These are phyloP conservation scores for Heliamphora exappendiculata DNA, from an alignment of 148 eudicot species.

Conservation along the genomic window DNA sequence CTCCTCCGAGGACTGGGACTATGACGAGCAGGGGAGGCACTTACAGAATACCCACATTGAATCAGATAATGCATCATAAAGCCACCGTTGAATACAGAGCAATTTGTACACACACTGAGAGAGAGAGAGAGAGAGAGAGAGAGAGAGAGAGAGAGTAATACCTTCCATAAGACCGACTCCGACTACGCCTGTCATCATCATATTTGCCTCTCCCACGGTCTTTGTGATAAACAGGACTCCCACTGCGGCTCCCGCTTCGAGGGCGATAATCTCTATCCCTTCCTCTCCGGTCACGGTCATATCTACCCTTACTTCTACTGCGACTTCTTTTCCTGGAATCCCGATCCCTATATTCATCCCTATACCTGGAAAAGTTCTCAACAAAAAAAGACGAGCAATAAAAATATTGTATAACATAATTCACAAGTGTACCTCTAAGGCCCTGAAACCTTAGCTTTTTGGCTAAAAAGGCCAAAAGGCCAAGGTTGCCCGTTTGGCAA, in stretches of 20 bases:
- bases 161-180: slow-evolving; percentile 67
- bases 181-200: slow-evolving; percentile 52
- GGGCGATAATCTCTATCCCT: slow-evolving; percentile 54
- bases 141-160: background rate
- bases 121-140: background rate
- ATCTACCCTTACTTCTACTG: slow-evolving; percentile 67
- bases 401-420: background rate
- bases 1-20: slow-evolving; percentile 62
- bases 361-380: slow-evolving; percentile 25
- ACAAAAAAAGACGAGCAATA: background rate
- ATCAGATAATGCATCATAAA: background rate
- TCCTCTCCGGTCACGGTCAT: slow-evolving; percentile 54
- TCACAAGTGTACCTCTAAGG: background rate
- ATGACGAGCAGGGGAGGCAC: slow-evolving; percentile 65
- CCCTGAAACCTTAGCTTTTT: too few species aligned
- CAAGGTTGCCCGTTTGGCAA: too few species aligned
- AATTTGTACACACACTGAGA: background rate
- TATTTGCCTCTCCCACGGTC: slow-evolving; percentile 66
- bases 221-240: slow-evolving; percentile 50
- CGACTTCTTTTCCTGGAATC: slow-evolving; percentile 60
- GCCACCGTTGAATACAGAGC: background rate
- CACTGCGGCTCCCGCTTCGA: slow-evolving; percentile 66
- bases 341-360: slow-evolving; percentile 47
- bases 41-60: slow-evolving; percentile 15
- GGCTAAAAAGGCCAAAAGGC: too few species aligned